These are phyloP conservation scores for Ceratocystis colombiana DNA, from an alignment of 2,329 filamentous ascomycete genomes.

Conservation along the genomic window DNA sequence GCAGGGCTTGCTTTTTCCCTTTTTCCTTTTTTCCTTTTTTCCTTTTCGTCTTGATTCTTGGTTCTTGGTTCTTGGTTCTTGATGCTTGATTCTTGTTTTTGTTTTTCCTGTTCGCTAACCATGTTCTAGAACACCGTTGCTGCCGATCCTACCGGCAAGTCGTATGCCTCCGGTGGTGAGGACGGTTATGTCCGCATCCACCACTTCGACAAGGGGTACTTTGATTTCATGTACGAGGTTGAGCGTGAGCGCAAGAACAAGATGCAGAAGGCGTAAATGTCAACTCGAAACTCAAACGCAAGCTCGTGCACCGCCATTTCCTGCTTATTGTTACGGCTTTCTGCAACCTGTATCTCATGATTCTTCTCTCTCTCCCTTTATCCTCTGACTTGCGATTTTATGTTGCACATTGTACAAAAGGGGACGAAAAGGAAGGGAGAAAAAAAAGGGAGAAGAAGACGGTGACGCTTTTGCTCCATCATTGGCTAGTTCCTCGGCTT, in stretches of 20 bases:
- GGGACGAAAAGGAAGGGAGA: neutral
- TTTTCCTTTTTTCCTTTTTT: neutral
- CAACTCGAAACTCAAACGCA: neutral
- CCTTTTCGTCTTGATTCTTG: neutral
- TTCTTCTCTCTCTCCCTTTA: neutral
- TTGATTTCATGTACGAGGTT: conserved; percentile 97
- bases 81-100: neutral
- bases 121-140: conserved; percentile 69
- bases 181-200: conserved; percentile 97
- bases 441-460: neutral
- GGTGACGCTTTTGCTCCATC: neutral
- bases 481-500: neutral
- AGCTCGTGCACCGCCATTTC: too few species aligned
- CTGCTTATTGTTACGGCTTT: conserved; percentile 10
- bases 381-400: conserved; percentile 18
- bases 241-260: conserved; percentile 64
- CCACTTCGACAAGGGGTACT: conserved; percentile 97
- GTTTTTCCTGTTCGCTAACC: conserved; percentile 23
- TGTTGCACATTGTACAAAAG: conserved; percentile 8
- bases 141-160: conserved; percentile 78
- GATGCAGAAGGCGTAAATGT: conserved; percentile 21
- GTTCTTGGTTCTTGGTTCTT: neutral
- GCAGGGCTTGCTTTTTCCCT: neutral
- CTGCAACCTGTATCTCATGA: conserved; percentile 11
- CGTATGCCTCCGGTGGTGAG: conserved; percentile 92